Percentiles rank a stretch among this genome's conserved stretches.
These are phyloP conservation scores for Globisporangium ultimum DNA, from an alignment of 352 stramenopile species.

Conservation along the genomic window DNA sequence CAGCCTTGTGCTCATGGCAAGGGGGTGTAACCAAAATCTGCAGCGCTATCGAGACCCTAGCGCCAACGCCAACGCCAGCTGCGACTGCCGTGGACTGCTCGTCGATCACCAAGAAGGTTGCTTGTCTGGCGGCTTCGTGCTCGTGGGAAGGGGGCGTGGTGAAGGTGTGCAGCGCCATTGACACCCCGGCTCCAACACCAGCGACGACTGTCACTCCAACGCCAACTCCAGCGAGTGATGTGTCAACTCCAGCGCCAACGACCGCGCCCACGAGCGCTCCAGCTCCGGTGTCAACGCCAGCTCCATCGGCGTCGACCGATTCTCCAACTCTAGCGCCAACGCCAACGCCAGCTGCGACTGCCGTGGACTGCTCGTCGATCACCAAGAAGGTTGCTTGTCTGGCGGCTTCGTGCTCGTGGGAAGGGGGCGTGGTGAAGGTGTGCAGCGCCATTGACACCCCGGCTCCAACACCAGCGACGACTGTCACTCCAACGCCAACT, in stretches of 20 bases:
- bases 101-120: background rate
- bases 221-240: background rate
- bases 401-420: too few species aligned
- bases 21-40: too few species aligned
- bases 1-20: too few species aligned
- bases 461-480: background rate
- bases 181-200: background rate
- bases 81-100: background rate
- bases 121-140: background rate
- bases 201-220: background rate
- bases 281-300: background rate
- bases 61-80: background rate
- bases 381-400: background rate
- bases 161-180: too few species aligned
- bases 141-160: too few species aligned
- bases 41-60: too few species aligned
- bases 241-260: background rate
- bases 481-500: background rate
- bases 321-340: background rate
- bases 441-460: background rate
- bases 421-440: too few species aligned
- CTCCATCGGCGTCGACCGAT: too few species aligned
- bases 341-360: background rate
- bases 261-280: too few species aligned
- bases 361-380: background rate